Conservation (phyloP, 1,139 yeast genomes). For the Magnusiomyces tetraspermus region DNA sequence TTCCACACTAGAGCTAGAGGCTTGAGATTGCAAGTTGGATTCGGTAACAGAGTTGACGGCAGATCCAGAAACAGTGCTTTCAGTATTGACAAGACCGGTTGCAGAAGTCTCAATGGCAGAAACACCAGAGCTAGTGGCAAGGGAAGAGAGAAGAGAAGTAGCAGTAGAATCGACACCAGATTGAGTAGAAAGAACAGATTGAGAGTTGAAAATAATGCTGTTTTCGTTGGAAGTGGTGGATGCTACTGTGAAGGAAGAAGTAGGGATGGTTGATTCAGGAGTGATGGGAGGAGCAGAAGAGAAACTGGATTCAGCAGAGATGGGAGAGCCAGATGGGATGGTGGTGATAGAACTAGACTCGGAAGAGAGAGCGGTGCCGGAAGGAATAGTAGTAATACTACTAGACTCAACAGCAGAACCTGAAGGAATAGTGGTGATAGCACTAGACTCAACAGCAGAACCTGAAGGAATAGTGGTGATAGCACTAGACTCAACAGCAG, state of each 20-base stretch:
- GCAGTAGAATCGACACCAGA: too few relatives aligned
- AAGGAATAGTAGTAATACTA: slow-evolving; percentile 4
- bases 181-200: not conserved
- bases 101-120: slow-evolving; percentile 9
- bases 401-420: too few relatives aligned
- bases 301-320: too few relatives aligned
- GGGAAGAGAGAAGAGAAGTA: not conserved
- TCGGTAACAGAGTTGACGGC: not conserved
- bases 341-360: not conserved
- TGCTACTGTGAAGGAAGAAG: not conserved
- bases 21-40: too few relatives aligned
- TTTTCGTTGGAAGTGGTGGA: not conserved
- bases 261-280: not conserved
- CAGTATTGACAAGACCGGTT: not conserved
- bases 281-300: too few relatives aligned
- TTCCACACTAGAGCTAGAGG: too few relatives aligned
- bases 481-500: not conserved
- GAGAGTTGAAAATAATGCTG: not conserved
- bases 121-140: slow-evolving; percentile 6
- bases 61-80: not conserved
- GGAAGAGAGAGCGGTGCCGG: slow-evolving; percentile 7
- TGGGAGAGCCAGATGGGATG: not conserved
- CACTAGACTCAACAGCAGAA: not conserved
- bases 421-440: not conserved
- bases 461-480: not conserved